Percentiles rank a stretch among this genome's conserved stretches.
Evolutionary conservation across 2,329 filamentous ascomycete genomes (phyloP).

Genomic region (Clonostachys solani): DNA sequence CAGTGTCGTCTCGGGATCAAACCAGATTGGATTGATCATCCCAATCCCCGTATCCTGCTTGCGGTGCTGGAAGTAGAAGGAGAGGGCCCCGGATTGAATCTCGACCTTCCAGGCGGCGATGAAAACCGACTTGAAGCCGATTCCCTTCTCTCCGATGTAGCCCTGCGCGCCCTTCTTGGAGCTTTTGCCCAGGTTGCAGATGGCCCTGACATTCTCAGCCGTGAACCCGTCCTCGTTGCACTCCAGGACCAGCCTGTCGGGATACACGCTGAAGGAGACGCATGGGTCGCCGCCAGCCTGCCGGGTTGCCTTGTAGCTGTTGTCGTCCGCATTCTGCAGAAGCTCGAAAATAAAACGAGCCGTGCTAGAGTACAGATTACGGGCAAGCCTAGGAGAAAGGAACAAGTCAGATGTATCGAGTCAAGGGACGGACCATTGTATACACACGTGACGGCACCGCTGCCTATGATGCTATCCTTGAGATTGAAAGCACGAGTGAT

Average conservation of each 20-base stretch:
- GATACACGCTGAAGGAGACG: slow-evolving; percentile 22
- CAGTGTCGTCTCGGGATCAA: slow-evolving; percentile 9
- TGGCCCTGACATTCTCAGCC: slow-evolving; percentile 28
- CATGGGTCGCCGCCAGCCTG: slow-evolving; percentile 35
- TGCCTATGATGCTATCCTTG: not conserved
- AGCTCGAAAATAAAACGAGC: slow-evolving; percentile 19
- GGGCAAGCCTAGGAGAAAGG: slow-evolving; percentile 24
- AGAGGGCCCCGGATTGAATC: slow-evolving; percentile 39
- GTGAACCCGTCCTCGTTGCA: slow-evolving; percentile 43
- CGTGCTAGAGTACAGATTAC: slow-evolving; percentile 34
- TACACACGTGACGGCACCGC: not conserved
- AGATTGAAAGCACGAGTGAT: not conserved
- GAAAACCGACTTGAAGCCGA: slow-evolving; percentile 44
- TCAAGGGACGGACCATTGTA: too few species aligned
- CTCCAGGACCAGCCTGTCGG: slow-evolving; percentile 31
- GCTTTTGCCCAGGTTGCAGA: slow-evolving; percentile 36
- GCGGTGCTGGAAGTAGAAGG: slow-evolving; percentile 35
- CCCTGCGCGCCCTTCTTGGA: slow-evolving; percentile 30
- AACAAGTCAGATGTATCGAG: not conserved
- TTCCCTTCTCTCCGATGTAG: slow-evolving; percentile 41
- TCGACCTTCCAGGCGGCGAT: slow-evolving; percentile 36
- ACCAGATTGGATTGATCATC: slow-evolving; percentile 43
- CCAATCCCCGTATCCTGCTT: slow-evolving; percentile 39
- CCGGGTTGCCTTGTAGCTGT: slow-evolving; percentile 35
- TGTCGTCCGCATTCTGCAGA: slow-evolving; percentile 28